Evolutionary conservation across 2,329 filamentous ascomycete species (phyloP).

Genomic region (Penicillium verrucosum): DNA sequence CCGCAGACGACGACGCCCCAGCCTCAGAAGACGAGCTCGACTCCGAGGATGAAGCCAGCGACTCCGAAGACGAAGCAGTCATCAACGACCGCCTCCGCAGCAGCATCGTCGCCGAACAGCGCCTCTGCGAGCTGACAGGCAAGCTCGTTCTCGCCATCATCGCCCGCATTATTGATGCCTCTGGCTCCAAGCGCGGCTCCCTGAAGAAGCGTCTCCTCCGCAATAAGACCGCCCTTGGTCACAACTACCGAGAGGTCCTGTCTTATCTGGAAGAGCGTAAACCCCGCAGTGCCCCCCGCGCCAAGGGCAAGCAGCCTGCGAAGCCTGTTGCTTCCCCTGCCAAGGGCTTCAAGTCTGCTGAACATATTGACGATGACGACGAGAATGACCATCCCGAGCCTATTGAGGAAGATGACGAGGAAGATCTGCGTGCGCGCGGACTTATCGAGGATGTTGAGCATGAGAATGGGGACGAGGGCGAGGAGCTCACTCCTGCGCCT

Average conservation of each 20-base stretch:
- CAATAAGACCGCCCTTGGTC: conserved; percentile 76
- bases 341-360: conserved; percentile 37
- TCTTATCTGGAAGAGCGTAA: conserved; percentile 72
- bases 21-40: conserved; percentile 61
- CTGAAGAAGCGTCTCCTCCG: conserved; percentile 69
- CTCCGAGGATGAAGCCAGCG: conserved; percentile 35
- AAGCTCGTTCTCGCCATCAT: conserved; percentile 80
- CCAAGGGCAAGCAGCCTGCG: conserved; percentile 36
- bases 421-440: conserved; percentile 36
- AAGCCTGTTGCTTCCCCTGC: conserved; percentile 15
- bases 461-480: conserved; percentile 26
- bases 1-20: conserved; percentile 68
- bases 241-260: conserved; percentile 81
- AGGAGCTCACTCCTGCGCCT: conserved; percentile 27
- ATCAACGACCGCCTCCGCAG: conserved; percentile 57
- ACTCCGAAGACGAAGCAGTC: conserved; percentile 36
- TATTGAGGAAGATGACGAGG: conserved; percentile 43
- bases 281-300: conserved; percentile 25
- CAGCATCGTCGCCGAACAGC: conserved; percentile 75
- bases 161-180: conserved; percentile 68
- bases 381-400: conserved; percentile 32
- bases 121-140: conserved; percentile 77
- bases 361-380: conserved; percentile 44
- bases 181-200: conserved; percentile 58
- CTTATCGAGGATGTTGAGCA: conserved; percentile 40